A percentile compares a stretch with the other conserved stretches of the same genome.
phyloP scores from a whole-genome alignment of 2,329 filamentous ascomycete genomes.

The Spiromastix sp. region DNA sequence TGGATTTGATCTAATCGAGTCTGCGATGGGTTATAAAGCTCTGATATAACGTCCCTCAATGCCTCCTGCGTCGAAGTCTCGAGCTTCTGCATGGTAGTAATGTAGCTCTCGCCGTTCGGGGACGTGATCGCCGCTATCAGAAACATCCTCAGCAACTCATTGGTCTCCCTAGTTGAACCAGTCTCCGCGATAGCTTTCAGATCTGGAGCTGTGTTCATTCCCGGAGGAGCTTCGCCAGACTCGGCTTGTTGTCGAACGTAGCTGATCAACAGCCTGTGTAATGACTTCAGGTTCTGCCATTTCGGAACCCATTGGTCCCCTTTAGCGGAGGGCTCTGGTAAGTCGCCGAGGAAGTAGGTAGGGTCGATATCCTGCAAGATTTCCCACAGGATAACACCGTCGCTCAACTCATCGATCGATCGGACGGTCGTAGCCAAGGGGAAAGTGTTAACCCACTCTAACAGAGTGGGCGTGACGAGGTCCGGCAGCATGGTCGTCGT shows the following conservation, averaged over 20 bases:
- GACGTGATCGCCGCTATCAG: constrained; percentile 53
- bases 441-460: constrained; percentile 40
- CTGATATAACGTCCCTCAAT: constrained; percentile 38
- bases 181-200: constrained; percentile 37
- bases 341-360: constrained; percentile 36
- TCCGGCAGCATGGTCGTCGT: constrained; percentile 36
- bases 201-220: constrained; percentile 33
- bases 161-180: constrained; percentile 31
- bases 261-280: constrained; percentile 35
- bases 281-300: constrained; percentile 40
- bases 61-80: constrained; percentile 34
- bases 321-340: constrained; percentile 33
- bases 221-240: constrained; percentile 31
- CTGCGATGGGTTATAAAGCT: constrained; percentile 32
- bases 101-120: constrained; percentile 45
- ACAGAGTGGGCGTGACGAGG: constrained; percentile 34
- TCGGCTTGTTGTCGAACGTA: constrained; percentile 37
- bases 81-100: constrained; percentile 37
- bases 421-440: constrained; percentile 32
- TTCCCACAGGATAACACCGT: constrained; percentile 38
- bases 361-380: constrained; percentile 39
- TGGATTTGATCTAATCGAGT: constrained; percentile 26
- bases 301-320: constrained; percentile 39
- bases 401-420: constrained; percentile 31
- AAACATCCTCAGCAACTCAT: constrained; percentile 52